Percentiles rank a stretch among this genome's conserved stretches.
Evolutionary conservation across 176 grass and related monocot genomes (phyloP).

Genomic region (Poa annua): DNA sequence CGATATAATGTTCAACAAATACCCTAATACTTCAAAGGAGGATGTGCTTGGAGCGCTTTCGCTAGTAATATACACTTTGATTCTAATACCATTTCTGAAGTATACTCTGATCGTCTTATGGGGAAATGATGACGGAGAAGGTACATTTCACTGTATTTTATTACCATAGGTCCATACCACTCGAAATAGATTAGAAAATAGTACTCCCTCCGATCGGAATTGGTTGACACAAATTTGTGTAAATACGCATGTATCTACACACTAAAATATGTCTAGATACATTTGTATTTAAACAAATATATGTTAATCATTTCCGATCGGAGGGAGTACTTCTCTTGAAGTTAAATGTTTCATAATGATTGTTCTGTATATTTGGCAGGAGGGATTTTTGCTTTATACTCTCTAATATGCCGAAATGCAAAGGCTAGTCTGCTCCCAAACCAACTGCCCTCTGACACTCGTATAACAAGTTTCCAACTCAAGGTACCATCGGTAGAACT

Average conservation of each 20-base stretch:
- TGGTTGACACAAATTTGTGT: no score
- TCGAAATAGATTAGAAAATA: conserved; percentile 27
- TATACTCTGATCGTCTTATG: conserved; percentile 88
- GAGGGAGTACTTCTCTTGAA: conserved; percentile 23
- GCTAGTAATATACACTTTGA: conserved; percentile 96
- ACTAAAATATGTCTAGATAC: no score
- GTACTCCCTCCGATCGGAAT: background rate
- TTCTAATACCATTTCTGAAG: conserved; percentile 93
- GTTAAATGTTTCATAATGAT: conserved; percentile 29
- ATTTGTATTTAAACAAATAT: no score
- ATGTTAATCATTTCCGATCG: no score
- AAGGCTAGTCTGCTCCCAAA: conserved; percentile 91
- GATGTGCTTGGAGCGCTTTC: conserved; percentile 97
- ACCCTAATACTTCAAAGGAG: conserved; percentile 75
- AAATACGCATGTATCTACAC: no score
- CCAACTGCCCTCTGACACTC: conserved; percentile 88
- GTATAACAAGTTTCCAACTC: conserved; percentile 90
- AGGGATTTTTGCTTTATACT: conserved; percentile 98
- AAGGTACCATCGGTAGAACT: conserved; percentile 95
- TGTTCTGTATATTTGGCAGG: conserved; percentile 67
- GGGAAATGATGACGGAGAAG: conserved; percentile 98
- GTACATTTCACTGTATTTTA: conserved; percentile 54
- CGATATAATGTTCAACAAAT: conserved; percentile 99
- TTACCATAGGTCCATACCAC: background rate
- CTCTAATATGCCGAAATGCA: conserved; percentile 94